phyloP scores from a whole-genome alignment of 345 rosid species.

The Dipteronia sinensis region DNA sequence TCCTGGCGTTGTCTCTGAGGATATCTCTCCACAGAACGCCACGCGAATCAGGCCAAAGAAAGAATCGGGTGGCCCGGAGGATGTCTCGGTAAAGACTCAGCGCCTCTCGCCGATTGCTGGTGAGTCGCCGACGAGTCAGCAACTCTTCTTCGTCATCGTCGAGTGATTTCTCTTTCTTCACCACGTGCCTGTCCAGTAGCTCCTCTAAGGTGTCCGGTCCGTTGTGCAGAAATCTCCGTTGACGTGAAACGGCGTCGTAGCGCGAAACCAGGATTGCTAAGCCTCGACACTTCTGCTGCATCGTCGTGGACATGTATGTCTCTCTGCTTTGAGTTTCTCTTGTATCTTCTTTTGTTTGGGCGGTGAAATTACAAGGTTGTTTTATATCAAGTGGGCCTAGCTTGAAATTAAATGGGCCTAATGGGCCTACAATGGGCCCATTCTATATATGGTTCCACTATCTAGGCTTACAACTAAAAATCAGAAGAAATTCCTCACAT shows the following conservation, averaged over 20 bases:
- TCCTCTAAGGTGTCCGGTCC: constrained; percentile 90
- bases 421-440: no score
- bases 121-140: constrained; percentile 54
- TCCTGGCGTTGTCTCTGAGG: constrained; percentile 78
- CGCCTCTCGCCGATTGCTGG: constrained; percentile 74
- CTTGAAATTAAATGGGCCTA: neutral
- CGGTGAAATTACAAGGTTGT: neutral
- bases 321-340: neutral
- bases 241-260: neutral
- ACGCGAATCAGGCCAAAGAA: constrained; percentile 70
- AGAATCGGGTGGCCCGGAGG: constrained; percentile 80
- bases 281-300: constrained; percentile 46
- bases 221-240: constrained; percentile 46
- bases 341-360: no score
- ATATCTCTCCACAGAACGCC: constrained; percentile 79
- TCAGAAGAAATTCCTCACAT: no score
- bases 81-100: constrained; percentile 82
- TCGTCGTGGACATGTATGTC: constrained; percentile 33
- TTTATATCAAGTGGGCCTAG: neutral
- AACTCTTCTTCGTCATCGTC: constrained; percentile 67
- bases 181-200: constrained; percentile 73
- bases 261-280: constrained; percentile 14
- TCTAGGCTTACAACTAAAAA: no score
- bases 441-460: no score
- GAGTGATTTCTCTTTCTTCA: constrained; percentile 56